Evolutionary conservation across 2,329 filamentous ascomycete species (phyloP), one percentile per base, ranked within the genome.

Genomic region (Calonectria multiphialidica): DNA sequence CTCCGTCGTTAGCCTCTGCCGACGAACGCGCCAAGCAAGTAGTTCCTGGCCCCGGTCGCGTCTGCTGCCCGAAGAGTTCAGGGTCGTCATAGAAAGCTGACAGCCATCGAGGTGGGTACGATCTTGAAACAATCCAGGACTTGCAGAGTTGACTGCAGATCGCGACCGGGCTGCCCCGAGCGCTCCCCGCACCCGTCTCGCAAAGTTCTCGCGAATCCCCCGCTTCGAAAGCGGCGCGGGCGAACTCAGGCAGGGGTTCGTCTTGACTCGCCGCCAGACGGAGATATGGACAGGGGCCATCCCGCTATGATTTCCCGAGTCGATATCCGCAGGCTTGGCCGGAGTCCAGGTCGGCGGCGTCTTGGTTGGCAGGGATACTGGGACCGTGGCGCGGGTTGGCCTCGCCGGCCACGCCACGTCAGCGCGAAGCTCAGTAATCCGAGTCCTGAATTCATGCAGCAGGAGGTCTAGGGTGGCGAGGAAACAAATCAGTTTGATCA

Each of bases 361-460:
- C 37, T 59, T 59, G 33, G 53, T 59, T 40, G 53, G 21, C 53
- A 59, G 53, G 53, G 53, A 37, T 59, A 57, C 53, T 30, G 28
- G 28, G 8, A 5, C 28, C 28, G 28, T 40, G 53, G 53, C 33
- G 33, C 21, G 33, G 53, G 53, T 21, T 59, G 33, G 53, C 35
- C n/a, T 59, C 37, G 53, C 53, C 53, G 13, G 21, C 53, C 33
- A 40, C 33, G 53, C 53, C 53, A 59, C 53, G 53, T 59, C 53
- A 59, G 53, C 35, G 33, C 53, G 37, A 28, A 59, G 53, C 35
- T 37, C 53, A 59, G 35, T 59, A 59, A 40, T 25, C 53, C 40
- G 21, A 59, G 53, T 25, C 53, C 35, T 37, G 35, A 59, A 59
- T 59, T 59, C 33, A 59, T 59, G 53, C 23, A 59, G 33, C 37